Percentiles rank a stretch among this genome's conserved stretches.
Conservation (phyloP, 306 rosid species). For the Rubus parviflorus region DNA sequence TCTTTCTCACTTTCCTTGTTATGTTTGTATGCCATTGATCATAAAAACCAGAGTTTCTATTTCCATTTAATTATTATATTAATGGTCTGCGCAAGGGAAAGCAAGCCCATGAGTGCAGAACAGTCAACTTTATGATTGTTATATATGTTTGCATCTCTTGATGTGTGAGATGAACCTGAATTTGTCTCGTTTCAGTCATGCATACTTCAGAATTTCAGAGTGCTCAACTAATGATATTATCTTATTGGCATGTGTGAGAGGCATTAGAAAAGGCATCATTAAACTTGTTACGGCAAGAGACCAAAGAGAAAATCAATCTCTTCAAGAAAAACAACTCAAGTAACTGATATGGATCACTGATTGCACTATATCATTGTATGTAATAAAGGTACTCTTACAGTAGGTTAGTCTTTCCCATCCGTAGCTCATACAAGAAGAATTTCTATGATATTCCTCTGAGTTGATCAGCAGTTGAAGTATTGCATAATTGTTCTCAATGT, state of each 20-base stretch:
- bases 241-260: background rate
- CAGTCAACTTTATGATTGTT: slow-evolving; percentile 95
- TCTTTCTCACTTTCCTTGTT: slow-evolving; percentile 17
- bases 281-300: background rate
- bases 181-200: slow-evolving; percentile 10
- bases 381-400: slow-evolving; percentile 86
- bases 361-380: background rate
- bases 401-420: slow-evolving; percentile 60
- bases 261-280: background rate
- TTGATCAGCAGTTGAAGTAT: slow-evolving; percentile 19
- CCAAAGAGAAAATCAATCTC: background rate
- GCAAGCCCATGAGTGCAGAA: slow-evolving; percentile 88
- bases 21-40: slow-evolving; percentile 11
- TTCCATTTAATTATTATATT: slow-evolving; percentile 46
- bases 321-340: background rate
- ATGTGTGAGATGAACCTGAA: background rate
- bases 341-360: background rate
- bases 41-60: slow-evolving; percentile 9
- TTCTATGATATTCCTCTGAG: background rate
- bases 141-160: slow-evolving; percentile 56
- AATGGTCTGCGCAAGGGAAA: slow-evolving; percentile 90
- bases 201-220: background rate
- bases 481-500: slow-evolving; percentile 22
- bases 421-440: background rate
- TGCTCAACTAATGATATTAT: slow-evolving; percentile 8